Evolutionary conservation across 768 basidiomycete genomes (phyloP).

Genomic region (Amanita pallidorosea): DNA sequence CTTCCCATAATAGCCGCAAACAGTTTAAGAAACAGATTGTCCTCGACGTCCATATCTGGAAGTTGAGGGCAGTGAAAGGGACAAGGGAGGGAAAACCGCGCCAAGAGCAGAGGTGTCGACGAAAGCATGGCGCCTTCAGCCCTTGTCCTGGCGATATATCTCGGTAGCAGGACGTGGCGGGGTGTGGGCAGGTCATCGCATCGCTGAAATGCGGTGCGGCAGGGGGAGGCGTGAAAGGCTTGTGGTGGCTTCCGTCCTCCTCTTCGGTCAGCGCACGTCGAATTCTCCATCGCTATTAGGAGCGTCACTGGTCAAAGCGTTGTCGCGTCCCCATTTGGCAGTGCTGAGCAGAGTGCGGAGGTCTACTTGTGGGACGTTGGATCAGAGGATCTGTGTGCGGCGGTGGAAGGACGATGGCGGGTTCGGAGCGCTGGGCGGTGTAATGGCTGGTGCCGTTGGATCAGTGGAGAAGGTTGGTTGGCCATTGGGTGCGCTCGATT

Average conservation of each 20-base stretch:
- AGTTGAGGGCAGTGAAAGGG: constrained; percentile 6
- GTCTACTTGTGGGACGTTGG: constrained; percentile 92
- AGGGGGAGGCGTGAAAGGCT: constrained; percentile 45
- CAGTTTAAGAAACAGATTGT: constrained; percentile 19
- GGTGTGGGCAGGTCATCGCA: constrained; percentile 79
- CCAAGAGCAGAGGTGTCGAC: constrained; percentile 18
- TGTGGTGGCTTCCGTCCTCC: constrained; percentile 61
- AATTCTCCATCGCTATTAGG: not conserved
- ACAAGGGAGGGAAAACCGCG: constrained; percentile 12
- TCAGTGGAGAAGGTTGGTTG: constrained; percentile 31
- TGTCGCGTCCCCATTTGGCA: constrained; percentile 39
- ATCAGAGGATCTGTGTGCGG: constrained; percentile 59
- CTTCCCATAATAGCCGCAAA: constrained; percentile 10
- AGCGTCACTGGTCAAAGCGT: constrained; percentile 13
- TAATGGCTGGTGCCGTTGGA: constrained; percentile 27
- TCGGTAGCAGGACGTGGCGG: constrained; percentile 74
- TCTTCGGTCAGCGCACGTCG: constrained; percentile 2
- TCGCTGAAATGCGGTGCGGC: constrained; percentile 68
- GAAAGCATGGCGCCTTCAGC: constrained; percentile 64
- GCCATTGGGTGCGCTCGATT: constrained; percentile 56
- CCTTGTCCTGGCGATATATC: constrained; percentile 34
- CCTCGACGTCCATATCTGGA: not conserved
- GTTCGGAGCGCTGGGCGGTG: constrained; percentile 37
- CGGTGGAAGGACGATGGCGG: constrained; percentile 85
- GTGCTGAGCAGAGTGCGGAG: constrained; percentile 67